Base-by-base conservation (phyloP, 371 early-diverging fungal genomes). In the Catenaria anguillulae region DNA sequence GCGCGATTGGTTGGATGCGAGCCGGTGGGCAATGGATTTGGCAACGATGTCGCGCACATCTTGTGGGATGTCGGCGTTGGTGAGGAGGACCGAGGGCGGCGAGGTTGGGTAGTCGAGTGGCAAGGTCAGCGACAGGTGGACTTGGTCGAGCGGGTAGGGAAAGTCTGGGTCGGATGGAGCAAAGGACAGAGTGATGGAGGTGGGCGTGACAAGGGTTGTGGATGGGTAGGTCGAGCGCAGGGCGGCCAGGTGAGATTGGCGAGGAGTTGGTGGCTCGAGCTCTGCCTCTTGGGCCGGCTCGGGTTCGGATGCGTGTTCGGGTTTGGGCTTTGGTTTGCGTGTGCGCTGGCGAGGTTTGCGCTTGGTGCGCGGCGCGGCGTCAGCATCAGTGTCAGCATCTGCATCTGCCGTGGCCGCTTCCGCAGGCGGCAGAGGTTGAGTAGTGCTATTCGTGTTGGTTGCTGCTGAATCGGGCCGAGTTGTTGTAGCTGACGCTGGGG, bases 111-210 rank as follows among this genome's bases (percentile, higher is more conserved):
- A 58, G 29, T 34, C 26, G 24, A 40, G 36, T 24, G 58, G 58
- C 29, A 58, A 34, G 15, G 36, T 42, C 40, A 58, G 58, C 36
- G 29, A 34, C 24, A 58, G 2, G 3, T 35, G 8, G 17, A 58
- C 24, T 13, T 8, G 3, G 35, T 6, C 36, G 17, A 58, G 42
- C 36, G 36, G 40, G 34, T 24, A 58, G 24, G 58, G 58, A 23
- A 58, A 58, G 31, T 58, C 58, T 2, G 58, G 58, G 42, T 58
- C 58, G 13, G 58, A 58, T 1, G 58, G 58, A 2, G 58, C 17
- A 4, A 58, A 58, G 2, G 1, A 13, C 15, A 35, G 29, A 36
- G 0, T 17, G 58, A 35, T 21, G 12, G 35, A 36, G 17, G 58
- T 58, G 29, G 58, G 24, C 2, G 42, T 36, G n/a, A 4, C 36